Evolutionary conservation across 768 basidiomycete species (phyloP).

Genomic region (Amyloporia xantha): DNA sequence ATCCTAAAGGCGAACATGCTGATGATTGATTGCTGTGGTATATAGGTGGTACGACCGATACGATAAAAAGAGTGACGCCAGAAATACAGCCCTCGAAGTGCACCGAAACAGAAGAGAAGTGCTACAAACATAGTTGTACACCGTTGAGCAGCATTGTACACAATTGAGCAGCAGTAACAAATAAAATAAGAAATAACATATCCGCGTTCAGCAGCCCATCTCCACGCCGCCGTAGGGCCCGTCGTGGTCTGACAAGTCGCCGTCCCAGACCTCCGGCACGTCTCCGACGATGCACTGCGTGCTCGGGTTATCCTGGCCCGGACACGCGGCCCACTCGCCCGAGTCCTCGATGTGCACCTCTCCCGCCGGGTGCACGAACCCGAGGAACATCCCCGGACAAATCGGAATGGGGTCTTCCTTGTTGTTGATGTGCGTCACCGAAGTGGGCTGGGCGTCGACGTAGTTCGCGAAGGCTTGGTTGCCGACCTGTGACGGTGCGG

Average conservation of each 20-base stretch:
- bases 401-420: constrained; percentile 34
- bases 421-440: constrained; percentile 53
- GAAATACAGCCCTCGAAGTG: too few relatives aligned
- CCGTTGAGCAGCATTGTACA: too few relatives aligned
- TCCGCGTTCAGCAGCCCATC: constrained; percentile 18
- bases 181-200: neutral
- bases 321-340: constrained; percentile 49
- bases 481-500: constrained; percentile 31
- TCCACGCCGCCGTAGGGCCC: constrained; percentile 22
- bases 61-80: too few relatives aligned
- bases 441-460: constrained; percentile 36
- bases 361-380: constrained; percentile 39
- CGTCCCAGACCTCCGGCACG: constrained; percentile 44
- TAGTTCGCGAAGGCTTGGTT: constrained; percentile 56
- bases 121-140: too few relatives aligned
- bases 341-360: constrained; percentile 36
- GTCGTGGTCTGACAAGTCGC: constrained; percentile 39
- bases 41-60: too few relatives aligned
- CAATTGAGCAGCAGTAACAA: neutral
- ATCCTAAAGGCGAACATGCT: too few relatives aligned
- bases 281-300: constrained; percentile 46
- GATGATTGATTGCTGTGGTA: too few relatives aligned
- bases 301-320: constrained; percentile 55
- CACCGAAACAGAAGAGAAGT: neutral
- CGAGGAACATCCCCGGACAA: constrained; percentile 27